These are phyloP conservation scores for Lactarius sp. DNA, from an alignment of 768 basidiomycete species.

Conservation along the genomic window DNA sequence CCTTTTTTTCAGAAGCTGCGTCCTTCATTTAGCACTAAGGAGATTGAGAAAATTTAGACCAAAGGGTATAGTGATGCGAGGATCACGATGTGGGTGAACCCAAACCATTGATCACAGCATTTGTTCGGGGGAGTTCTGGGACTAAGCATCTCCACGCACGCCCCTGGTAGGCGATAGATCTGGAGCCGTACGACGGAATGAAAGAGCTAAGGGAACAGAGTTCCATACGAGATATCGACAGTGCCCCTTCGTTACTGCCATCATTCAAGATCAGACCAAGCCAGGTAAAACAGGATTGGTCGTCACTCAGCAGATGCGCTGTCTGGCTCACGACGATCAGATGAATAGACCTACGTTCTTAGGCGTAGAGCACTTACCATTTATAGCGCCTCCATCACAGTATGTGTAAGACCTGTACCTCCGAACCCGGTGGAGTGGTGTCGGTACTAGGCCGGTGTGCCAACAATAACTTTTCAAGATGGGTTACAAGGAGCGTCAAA, in stretches of 20 bases:
- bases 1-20: no score
- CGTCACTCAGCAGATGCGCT: not conserved
- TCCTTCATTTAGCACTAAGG: not conserved
- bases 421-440: not conserved
- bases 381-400: not conserved
- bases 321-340: not conserved
- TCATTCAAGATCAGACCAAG: not conserved
- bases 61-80: not conserved
- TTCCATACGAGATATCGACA: not conserved
- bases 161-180: not conserved
- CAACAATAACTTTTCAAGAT: not conserved
- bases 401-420: not conserved
- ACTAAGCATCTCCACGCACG: not conserved
- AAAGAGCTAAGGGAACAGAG: not conserved
- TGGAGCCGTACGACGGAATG: not conserved
- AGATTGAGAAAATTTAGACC: not conserved
- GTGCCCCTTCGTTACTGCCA: not conserved
- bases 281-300: not conserved
- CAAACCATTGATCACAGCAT: not conserved
- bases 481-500: not conserved
- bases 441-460: not conserved
- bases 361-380: not conserved
- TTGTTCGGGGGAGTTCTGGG: not conserved
- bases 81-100: not conserved
- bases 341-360: not conserved